These are phyloP conservation scores for Paraphaeosphaeria minitans DNA, from an alignment of 2,329 filamentous ascomycete genomes.

Conservation along the genomic window DNA sequence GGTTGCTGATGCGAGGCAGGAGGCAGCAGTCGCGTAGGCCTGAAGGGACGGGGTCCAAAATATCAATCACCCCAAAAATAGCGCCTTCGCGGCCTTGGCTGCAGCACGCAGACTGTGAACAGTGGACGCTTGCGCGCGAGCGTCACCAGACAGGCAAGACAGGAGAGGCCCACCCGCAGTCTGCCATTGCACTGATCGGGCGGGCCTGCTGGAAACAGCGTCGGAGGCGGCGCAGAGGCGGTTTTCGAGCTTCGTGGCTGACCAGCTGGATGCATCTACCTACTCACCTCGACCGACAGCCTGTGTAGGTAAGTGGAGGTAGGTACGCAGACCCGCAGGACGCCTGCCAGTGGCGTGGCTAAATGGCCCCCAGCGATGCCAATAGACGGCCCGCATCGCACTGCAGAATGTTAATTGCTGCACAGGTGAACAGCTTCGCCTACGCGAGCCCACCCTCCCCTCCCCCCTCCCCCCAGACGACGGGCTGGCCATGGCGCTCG, in stretches of 20 bases:
- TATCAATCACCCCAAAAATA: constrained; percentile 34
- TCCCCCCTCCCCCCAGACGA: too few species aligned
- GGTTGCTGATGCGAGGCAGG: constrained; percentile 30
- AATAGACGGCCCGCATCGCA: constrained; percentile 9
- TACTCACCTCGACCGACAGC: neutral
- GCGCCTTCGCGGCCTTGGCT: constrained; percentile 18
- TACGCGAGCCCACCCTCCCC: too few species aligned
- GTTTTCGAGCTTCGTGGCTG: neutral
- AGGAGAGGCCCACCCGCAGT: neutral
- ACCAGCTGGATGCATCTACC: neutral
- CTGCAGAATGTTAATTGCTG: constrained; percentile 17
- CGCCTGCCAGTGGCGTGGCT: constrained; percentile 15
- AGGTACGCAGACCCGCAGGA: constrained; percentile 4
- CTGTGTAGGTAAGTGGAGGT: neutral
- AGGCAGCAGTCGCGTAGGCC: constrained; percentile 25
- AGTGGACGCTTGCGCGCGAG: neutral
- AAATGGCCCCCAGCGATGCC: constrained; percentile 13
- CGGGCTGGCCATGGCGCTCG: constrained; percentile 3
- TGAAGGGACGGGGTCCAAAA: constrained; percentile 27
- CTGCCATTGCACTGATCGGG: constrained; percentile 1
- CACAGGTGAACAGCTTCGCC: constrained; percentile 13
- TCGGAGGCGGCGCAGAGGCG: neutral
- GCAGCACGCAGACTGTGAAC: constrained; percentile 6
- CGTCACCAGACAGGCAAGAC: constrained; percentile 16
- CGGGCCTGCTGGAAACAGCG: neutral